Conservation (phyloP, 169 alveolate species). For the Eimeria zaria region DNA sequence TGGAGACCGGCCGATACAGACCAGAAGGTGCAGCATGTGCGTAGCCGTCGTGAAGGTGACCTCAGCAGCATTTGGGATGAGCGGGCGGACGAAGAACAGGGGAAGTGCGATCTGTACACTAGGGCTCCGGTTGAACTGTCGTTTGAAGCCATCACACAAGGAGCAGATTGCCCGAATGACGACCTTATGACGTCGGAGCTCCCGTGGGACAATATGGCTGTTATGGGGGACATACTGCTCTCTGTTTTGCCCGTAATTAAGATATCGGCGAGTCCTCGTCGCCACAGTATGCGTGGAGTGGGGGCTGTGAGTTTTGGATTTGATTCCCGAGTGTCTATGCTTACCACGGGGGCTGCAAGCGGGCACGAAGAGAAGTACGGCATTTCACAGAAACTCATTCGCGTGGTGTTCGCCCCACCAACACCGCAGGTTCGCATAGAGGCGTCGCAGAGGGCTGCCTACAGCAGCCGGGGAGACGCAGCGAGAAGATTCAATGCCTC, state of each 20-base stretch:
- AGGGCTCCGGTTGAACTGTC: conserved; percentile 23
- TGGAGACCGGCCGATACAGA: conserved; percentile 21
- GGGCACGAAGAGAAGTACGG: conserved; percentile 68
- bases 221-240: conserved; percentile 21
- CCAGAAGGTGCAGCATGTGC: not conserved
- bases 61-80: conserved; percentile 62
- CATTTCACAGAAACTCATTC: conserved; percentile 36
- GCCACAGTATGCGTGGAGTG: conserved; percentile 38
- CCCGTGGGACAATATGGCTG: conserved; percentile 47
- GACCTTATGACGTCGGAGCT: conserved; percentile 44
- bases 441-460: conserved; percentile 49
- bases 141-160: conserved; percentile 64
- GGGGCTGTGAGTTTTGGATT: not conserved
- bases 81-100: conserved; percentile 22
- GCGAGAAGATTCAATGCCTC: conserved; percentile 25
- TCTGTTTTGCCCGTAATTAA: conserved; percentile 18
- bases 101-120: conserved; percentile 32
- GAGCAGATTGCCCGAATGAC: conserved; percentile 23
- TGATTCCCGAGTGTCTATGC: conserved; percentile 45
- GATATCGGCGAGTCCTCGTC: not conserved
- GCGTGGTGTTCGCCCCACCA: conserved; percentile 62
- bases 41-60: conserved; percentile 48
- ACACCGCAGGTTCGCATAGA: conserved; percentile 69
- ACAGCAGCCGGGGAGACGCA: conserved; percentile 24
- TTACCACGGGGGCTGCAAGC: conserved; percentile 36